Conservation (phyloP, 106 monocot genomes). For the Platanthera guangdongensis region DNA sequence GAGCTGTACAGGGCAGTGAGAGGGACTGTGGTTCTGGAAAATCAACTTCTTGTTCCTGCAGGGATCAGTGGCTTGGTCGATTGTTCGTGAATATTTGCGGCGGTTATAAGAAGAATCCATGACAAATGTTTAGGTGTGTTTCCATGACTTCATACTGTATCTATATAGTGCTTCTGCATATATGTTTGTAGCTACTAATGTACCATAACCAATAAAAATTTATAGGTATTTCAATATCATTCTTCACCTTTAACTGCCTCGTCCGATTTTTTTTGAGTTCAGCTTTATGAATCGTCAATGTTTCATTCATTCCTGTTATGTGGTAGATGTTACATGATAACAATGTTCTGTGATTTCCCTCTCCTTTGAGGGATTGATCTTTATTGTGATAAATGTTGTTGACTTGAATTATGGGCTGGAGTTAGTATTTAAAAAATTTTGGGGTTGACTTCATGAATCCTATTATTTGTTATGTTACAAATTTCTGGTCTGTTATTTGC, state of each 20-base stretch:
- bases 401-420: background rate
- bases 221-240: too few species aligned
- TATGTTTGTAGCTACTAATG: constrained; percentile 2
- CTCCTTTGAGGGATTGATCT: too few species aligned
- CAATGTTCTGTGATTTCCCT: too few species aligned
- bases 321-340: background rate
- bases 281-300: too few species aligned
- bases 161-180: background rate
- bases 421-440: background rate
- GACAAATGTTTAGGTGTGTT: constrained; percentile 1
- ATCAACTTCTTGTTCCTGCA: background rate
- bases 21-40: constrained; percentile 34
- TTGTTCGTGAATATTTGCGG: constrained; percentile 25
- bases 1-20: constrained; percentile 70
- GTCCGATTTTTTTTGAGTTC: too few species aligned
- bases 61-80: constrained; percentile 26
- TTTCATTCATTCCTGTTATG: too few species aligned
- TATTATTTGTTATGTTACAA: background rate
- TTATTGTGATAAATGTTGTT: background rate
- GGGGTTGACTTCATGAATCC: background rate
- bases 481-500: background rate
- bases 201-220: background rate
- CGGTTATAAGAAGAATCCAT: constrained; percentile 4
- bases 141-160: background rate
- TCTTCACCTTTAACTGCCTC: too few species aligned